Percentiles rank a stretch among this genome's conserved stretches.
These are phyloP conservation scores for Hypoxylon crocopeplum DNA, from an alignment of 495 filamentous ascomycete species.

Conservation along the genomic window DNA sequence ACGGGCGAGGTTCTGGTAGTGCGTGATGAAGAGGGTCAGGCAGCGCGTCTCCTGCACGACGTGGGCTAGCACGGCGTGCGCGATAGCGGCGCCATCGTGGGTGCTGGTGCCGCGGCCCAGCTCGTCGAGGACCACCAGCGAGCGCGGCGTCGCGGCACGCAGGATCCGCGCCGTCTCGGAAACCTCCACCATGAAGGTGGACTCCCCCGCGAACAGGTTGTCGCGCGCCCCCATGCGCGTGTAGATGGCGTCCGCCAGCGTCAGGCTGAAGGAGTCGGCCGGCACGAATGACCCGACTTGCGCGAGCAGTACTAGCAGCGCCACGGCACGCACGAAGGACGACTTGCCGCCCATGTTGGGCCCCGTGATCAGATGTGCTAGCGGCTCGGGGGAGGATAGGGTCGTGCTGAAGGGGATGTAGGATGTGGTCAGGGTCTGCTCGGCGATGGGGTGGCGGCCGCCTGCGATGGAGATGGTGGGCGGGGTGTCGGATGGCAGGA, in stretches of 20 bases:
- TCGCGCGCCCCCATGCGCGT: slow-evolving; percentile 97
- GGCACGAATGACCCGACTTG: slow-evolving; percentile 96
- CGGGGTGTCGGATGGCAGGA: slow-evolving; percentile 62
- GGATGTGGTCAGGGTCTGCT: slow-evolving; percentile 81
- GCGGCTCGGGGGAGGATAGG: slow-evolving; percentile 63
- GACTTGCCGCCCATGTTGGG: slow-evolving; percentile 99
- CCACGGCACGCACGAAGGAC: slow-evolving; percentile 89
- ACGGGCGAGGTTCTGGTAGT: slow-evolving; percentile 85
- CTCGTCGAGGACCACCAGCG: slow-evolving; percentile 92
- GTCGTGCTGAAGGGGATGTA: slow-evolving; percentile 93
- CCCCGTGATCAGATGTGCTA: slow-evolving; percentile 89
- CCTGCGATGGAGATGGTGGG: slow-evolving; percentile 73
- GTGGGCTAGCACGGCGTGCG: slow-evolving; percentile 85
- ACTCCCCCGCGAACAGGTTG: slow-evolving; percentile 94
- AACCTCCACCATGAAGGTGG: slow-evolving; percentile 98
- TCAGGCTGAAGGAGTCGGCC: slow-evolving; percentile 73
- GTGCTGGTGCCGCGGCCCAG: slow-evolving; percentile 91
- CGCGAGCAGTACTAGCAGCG: slow-evolving; percentile 90
- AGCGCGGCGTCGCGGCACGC: slow-evolving; percentile 80
- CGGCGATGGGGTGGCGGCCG: slow-evolving; percentile 95
- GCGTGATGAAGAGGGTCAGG: slow-evolving; percentile 92
- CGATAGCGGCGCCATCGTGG: slow-evolving; percentile 95
- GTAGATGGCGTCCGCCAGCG: slow-evolving; percentile 88
- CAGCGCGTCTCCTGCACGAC: slow-evolving; percentile 77
- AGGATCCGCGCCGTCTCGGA: slow-evolving; percentile 91